phyloP scores from a whole-genome alignment of 2,329 filamentous ascomycete genomes.

The Xylariaceae sp. region DNA sequence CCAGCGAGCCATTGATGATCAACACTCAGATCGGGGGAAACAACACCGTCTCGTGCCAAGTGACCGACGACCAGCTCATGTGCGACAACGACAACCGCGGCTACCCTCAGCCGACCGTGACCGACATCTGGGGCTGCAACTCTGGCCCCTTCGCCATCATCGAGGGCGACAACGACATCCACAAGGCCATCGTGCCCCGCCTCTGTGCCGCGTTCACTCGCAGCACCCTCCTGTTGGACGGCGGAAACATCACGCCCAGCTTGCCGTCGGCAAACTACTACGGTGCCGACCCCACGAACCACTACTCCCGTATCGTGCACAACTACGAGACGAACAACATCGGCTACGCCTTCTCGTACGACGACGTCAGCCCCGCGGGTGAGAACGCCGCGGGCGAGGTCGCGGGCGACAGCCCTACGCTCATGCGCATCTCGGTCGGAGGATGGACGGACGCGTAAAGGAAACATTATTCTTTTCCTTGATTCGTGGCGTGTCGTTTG shows the following conservation, averaged over 20 bases:
- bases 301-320: conserved; percentile 61
- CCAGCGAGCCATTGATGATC: conserved; percentile 36
- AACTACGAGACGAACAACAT: conserved; percentile 53
- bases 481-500: neutral
- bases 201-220: conserved; percentile 50
- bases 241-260: conserved; percentile 44
- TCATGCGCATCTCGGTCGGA: conserved; percentile 46
- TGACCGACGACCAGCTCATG: conserved; percentile 32
- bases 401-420: conserved; percentile 40
- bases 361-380: conserved; percentile 60
- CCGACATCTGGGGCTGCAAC: conserved; percentile 51
- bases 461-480: neutral
- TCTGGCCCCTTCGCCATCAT: conserved; percentile 42
- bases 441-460: conserved; percentile 26
- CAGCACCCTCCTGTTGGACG: conserved; percentile 42
- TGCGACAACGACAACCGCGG: conserved; percentile 41
- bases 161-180: conserved; percentile 36
- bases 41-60: conserved; percentile 38
- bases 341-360: conserved; percentile 65
- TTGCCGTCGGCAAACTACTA: conserved; percentile 41
- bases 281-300: conserved; percentile 40
- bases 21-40: conserved; percentile 38
- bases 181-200: conserved; percentile 42
- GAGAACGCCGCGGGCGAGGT: conserved; percentile 53
- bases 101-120: conserved; percentile 40